Evolutionary conservation across 1,139 yeast genomes (phyloP), one percentile per base, ranked within the genome.

Genomic region (Sugiyamaella neomexicana): DNA sequence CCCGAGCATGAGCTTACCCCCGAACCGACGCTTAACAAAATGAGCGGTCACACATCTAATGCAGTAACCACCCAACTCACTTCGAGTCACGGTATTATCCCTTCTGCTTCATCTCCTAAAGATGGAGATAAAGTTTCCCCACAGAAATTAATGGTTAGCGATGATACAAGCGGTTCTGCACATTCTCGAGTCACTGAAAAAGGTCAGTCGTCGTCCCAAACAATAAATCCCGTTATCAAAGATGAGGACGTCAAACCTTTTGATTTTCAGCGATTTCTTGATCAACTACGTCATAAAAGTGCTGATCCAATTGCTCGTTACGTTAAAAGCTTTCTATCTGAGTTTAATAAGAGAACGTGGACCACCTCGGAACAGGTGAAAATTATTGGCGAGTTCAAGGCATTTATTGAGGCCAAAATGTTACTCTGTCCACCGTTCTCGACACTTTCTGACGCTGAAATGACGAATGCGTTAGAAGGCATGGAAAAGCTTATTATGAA

Each of bases 221-320:
- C 27, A 13, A 38, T 38, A 15, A 32, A 51, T 16, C 56, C 51
- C 1, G 29, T 42, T n/a, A 54, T 54, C 17, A 54, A 54, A 32
- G 59, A 57, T 15, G 59, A 51, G n/a, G 58, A 57, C 39, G 55
- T 50, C 8, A 44, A 59, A 16, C 75, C 86, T 2, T 88, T 89
- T 71, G 96, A 93, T 68, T 93, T 91, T 69, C 96, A 88, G 65
- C 74, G 78, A 23, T 95, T 95, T 67, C 75, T 91, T 38, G 76
- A 78, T 5, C 89, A 86, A 59, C 76, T 95, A 58, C 83, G 86
- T 55, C 79, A 81, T 56, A 85, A 83, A 61, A 76, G 81, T 53
- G 97, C 98, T 1, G 96, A 89, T 57, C 98, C 99, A 0, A 80
- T 91, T 42, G 91, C 93, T 1, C 80, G 91, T 53, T 95, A 91